phyloP scores from a whole-genome alignment of 192 early-diverging fungal genomes.

The Coemansia sp. region DNA sequence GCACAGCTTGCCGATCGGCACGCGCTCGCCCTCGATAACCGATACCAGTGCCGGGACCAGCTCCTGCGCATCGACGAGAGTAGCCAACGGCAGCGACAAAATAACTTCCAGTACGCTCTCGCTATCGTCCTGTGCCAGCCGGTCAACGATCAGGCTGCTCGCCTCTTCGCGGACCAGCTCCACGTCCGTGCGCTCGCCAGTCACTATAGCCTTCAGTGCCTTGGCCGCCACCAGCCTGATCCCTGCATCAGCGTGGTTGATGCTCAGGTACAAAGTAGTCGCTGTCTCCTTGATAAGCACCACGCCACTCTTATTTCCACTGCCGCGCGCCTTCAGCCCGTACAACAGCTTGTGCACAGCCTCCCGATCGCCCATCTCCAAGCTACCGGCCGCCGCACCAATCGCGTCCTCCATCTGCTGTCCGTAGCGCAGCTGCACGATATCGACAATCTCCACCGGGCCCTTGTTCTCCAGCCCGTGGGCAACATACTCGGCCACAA shows the following conservation, averaged over 20 bases:
- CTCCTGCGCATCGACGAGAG: constrained; percentile 6
- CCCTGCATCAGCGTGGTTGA: constrained; percentile 70
- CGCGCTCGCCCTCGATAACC: constrained; percentile 25
- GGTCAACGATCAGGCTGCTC: constrained; percentile 22
- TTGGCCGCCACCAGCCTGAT: constrained; percentile 73
- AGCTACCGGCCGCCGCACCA: constrained; percentile 20
- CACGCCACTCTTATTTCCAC: constrained; percentile 17
- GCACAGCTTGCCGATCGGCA: constrained; percentile 15
- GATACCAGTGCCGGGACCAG: constrained; percentile 28
- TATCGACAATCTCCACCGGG: constrained; percentile 14
- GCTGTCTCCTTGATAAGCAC: constrained; percentile 65
- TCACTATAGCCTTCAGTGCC: constrained; percentile 61
- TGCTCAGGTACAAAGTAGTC: constrained; percentile 80
- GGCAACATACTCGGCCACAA: constrained; percentile 28
- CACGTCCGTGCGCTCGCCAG: constrained; percentile 40
- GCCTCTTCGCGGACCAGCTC: constrained; percentile 21
- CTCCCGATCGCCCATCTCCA: constrained; percentile 1
- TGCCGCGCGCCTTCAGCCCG: constrained; percentile 29
- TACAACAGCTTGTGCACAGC: constrained; percentile 36
- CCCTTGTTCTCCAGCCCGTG: not conserved
- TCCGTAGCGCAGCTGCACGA: constrained; percentile 31
- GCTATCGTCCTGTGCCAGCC: constrained; percentile 42
- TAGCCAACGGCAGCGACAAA: constrained; percentile 25
- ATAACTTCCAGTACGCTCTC: constrained; percentile 29
- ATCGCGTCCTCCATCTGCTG: constrained; percentile 42